Evolutionary conservation across 208 protist species (phyloP).

Genomic region (Leishmania amazonensis): DNA sequence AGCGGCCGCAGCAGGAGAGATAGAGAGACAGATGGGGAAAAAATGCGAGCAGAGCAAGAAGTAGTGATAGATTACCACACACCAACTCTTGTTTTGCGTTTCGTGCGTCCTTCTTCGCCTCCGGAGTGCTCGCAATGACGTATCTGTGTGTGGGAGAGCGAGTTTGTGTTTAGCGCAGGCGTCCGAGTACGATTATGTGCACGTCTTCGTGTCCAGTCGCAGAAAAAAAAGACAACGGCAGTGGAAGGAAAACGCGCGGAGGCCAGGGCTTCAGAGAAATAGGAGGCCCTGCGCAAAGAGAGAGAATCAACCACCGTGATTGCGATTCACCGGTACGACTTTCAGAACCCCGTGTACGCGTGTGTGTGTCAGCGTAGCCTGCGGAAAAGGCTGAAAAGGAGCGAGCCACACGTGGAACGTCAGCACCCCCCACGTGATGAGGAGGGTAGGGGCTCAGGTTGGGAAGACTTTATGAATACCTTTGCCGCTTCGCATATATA

Average conservation of each 20-base stretch:
- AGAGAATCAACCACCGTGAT: background rate
- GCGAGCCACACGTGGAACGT: background rate
- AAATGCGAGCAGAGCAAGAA: background rate
- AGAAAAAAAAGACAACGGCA: background rate
- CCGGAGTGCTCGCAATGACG: background rate
- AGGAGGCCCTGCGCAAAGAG: background rate
- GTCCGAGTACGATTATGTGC: background rate
- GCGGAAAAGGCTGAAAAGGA: background rate
- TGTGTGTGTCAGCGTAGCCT: background rate
- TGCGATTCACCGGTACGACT: background rate
- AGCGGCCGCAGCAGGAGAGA: background rate
- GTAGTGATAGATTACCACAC: constrained; percentile 30
- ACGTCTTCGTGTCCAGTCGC: background rate
- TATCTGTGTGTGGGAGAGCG: background rate
- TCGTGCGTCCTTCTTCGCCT: background rate
- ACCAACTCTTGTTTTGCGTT: background rate
- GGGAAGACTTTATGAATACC: background rate
- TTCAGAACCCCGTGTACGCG: background rate
- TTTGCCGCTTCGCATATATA: too few relatives aligned
- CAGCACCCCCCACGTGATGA: background rate
- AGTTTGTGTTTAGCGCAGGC: background rate
- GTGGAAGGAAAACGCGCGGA: background rate
- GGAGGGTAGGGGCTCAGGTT: too few relatives aligned
- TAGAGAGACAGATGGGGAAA: background rate
- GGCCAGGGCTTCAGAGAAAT: background rate